Evolutionary conservation across 208 protist genomes (phyloP), one percentile per base, ranked within the genome.

Genomic region (Trichomonas gallinae): DNA sequence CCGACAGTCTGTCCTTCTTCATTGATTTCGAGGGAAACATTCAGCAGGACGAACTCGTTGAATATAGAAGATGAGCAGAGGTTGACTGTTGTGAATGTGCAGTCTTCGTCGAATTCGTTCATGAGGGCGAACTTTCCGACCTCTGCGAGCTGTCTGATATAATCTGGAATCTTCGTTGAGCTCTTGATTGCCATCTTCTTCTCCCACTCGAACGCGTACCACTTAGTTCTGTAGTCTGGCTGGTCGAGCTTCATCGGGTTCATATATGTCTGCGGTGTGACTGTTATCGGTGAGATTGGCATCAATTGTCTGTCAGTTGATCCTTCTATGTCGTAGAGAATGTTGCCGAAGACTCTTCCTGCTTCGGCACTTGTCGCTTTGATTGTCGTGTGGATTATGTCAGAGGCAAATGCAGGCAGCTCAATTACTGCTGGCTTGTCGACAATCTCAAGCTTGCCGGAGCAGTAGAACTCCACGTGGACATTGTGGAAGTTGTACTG

Each of bases 191-290:
- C 1, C 10, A 82, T 49, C 36, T 96, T 96, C 38, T 82, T 96
- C 72, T 96, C 93, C 93, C 93, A 96, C 63, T 96, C 93, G 34
- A 96, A 96, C 45, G 42, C 49, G 15, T 82, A 46, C 93, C 93
- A 96, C 34, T 82, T 96, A 17, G 31, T 36, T 46, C 93, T 81
- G 36, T 81, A 96, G 4, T 72, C 15, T 34, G 34, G 13, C 15
- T 11, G 38, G n/a, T 42, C 34, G 17, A 63, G 31, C 34, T 44
- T 44, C n/a, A 21, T 10, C 31, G 93, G 93, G 0, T 46, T 36
- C 46, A 96, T 81, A 45, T 96, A 96, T 11, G 63, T n/a, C 9
- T 36, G 38, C 10, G 87, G 26, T 31, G 87, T 48, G 17, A 96
- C 26, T 21, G 46, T 81, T 0, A 96, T 72, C 3, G 23, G n/a